Evolutionary conservation across 225 moss, liverwort and hornwort species (phyloP), one percentile per base, ranked within the genome.

Genomic region (Asterella californica): DNA sequence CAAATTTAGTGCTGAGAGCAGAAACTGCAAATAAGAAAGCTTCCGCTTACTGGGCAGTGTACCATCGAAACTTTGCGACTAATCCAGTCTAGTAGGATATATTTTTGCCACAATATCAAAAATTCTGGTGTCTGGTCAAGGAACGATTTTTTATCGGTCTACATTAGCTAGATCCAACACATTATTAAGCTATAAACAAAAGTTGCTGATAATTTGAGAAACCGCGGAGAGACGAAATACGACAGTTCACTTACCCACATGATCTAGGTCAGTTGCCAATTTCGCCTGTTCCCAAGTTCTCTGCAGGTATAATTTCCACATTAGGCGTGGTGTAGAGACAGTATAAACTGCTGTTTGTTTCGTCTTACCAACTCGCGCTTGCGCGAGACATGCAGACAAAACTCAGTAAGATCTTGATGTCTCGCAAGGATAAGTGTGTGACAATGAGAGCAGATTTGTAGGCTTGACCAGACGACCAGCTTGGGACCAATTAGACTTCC

Each of bases 241-340:
- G 49, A 50, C 21, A 22, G 12, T 9, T 59, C 76, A 91, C 96
- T 87, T 67, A 99, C 97, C 94, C 59, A 99, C 89, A 83, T 89
- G 90, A 76, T 92, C 90, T 52, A 99, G 84, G 14, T 87, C 86
- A 46, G 81, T 82, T 75, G 95, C 92, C 64, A 88, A 87, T 88
- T 87, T 93, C 67, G 92, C 95, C 90, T 95, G 95, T 88, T 99
- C 99, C 99, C 99, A 99, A 48, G 95, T 94, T 86, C 99, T 92
- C 95, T 99, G 80, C 86, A 88, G 15, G 67, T 46, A 25, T n/a
- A 50, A 22, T 32, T 12, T 32, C 8, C 14, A 30, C 74, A 19
- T 52, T 27, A 74, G 74, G 33, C 29, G 0, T 2, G 73, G 30
- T 22, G 22, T 27, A 61, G 10, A 61, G n/a, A 61, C 27, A 27